Conservation (phyloP, 2,329 filamentous ascomycete genomes). For the Cercospora citrullina region DNA sequence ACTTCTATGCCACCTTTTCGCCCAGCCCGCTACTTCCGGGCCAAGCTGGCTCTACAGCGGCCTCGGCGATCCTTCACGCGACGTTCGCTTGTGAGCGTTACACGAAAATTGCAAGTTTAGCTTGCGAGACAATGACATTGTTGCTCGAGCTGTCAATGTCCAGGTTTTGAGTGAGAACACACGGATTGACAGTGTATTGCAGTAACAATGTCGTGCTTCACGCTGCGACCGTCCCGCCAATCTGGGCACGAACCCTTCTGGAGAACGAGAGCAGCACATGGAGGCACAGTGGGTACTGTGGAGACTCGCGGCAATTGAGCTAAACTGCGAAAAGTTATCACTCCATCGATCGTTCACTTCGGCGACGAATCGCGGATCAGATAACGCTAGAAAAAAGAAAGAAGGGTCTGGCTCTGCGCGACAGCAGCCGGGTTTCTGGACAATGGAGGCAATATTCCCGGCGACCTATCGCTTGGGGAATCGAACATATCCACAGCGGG, state of each 20-base stretch:
- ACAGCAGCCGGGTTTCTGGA: neutral
- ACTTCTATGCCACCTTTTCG: neutral
- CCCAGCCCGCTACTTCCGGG: slow-evolving; percentile 3
- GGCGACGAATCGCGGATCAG: slow-evolving; percentile 10
- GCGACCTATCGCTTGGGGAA: neutral
- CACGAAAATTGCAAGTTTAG: neutral
- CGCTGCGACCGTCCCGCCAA: neutral
- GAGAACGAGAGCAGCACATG: neutral
- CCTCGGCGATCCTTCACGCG: neutral
- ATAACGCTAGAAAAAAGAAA: neutral
- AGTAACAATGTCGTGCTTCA: neutral
- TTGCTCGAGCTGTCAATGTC: neutral
- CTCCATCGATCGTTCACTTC: slow-evolving; percentile 4
- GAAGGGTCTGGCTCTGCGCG: neutral
- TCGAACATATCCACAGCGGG: neutral
- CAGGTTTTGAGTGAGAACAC: neutral
- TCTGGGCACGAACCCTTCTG: neutral
- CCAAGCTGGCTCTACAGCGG: slow-evolving; percentile 1
- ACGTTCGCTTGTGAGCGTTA: neutral
- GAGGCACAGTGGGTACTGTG: neutral
- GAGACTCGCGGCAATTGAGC: neutral
- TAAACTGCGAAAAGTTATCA: neutral
- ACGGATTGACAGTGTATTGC: neutral
- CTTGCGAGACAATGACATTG: neutral
- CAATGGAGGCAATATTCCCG: neutral